A percentile compares a stretch with the other conserved stretches of the same genome.
These are phyloP conservation scores for Xylaria sp. DNA, from an alignment of 495 filamentous ascomycete species.

Conservation along the genomic window DNA sequence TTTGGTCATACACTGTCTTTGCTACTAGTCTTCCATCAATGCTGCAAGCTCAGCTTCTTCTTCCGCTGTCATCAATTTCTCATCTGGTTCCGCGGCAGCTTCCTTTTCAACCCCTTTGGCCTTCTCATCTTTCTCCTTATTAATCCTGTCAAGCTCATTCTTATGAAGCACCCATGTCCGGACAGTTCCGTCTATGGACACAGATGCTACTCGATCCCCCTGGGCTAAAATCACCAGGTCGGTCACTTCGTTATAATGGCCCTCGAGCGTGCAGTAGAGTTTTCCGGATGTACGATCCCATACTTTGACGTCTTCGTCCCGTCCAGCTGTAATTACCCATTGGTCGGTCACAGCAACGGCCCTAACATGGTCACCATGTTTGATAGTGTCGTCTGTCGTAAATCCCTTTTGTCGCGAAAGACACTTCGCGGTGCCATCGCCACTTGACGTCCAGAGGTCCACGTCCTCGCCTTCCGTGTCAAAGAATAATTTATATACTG, in stretches of 20 bases:
- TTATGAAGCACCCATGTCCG: slow-evolving; percentile 78
- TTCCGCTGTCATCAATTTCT: slow-evolving; percentile 71
- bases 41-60: slow-evolving; percentile 89
- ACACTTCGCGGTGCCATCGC: slow-evolving; percentile 82
- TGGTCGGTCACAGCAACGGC: slow-evolving; percentile 75
- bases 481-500: slow-evolving; percentile 78
- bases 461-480: slow-evolving; percentile 62
- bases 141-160: slow-evolving; percentile 64
- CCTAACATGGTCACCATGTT: slow-evolving; percentile 88
- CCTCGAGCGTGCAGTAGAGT: slow-evolving; percentile 76
- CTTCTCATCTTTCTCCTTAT: slow-evolving; percentile 60
- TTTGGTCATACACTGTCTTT: neutral
- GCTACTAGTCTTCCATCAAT: slow-evolving; percentile 70
- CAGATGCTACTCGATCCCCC: slow-evolving; percentile 69
- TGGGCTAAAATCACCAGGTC: slow-evolving; percentile 70
- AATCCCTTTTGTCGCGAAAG: slow-evolving; percentile 70
- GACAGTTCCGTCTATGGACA: slow-evolving; percentile 87
- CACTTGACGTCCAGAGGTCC: slow-evolving; percentile 90
- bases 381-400: slow-evolving; percentile 71
- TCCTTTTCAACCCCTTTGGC: slow-evolving; percentile 55
- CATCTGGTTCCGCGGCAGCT: slow-evolving; percentile 44
- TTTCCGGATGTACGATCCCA: slow-evolving; percentile 81
- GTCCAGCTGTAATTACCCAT: slow-evolving; percentile 89
- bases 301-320: slow-evolving; percentile 89
- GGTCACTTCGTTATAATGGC: slow-evolving; percentile 93